Base-by-base conservation (phyloP, 1,284 basidiomycete genomes). In the Thelephora terrestris region DNA sequence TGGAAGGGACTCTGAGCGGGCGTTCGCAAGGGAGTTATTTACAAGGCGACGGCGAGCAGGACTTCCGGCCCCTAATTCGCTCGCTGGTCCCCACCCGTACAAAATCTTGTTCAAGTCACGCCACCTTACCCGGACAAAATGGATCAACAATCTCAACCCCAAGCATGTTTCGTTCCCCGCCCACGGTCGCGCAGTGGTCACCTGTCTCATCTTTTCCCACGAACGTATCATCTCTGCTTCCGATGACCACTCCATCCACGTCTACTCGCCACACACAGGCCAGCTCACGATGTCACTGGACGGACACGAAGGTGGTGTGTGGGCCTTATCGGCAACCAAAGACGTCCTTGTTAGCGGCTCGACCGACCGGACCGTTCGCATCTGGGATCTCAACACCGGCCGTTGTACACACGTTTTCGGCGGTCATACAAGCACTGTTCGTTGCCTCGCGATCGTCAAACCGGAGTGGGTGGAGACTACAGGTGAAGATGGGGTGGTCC, bases 151-250 rank as follows among this genome's bases (percentile, higher is more conserved):
- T 57, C 74, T 76, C n/a, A 75, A 81, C 51, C 82, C 85, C 1
- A 81, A 77, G 52, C 85, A 89, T 52, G 72, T 83, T 47, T 82
- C 81, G 3, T 93, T 96, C 67, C 73, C 84, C 5, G 91, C 91
- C 6, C 89, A 93, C 56, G 91, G 91, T 1, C 81, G 81, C 39
- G 85, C 85, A 38, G 93, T 96, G 49, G 91, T 97, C 55, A 97
- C 93, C 27, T 95, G 91, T 65, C 76, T 96, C 45, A 79, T 96
- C 59, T 91, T 97, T 69, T 94, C 93, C 46, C 81, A 82, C 55
- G 87, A 88, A 42, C 90, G 93, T 57, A 91, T 97, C 65, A 91
- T 97, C 57, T 92, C 90, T 5, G 93, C 93, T 7, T 95, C 92
- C 1, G 91, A 93, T 62, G 90, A 91, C 64, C 89, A 94, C 60